phyloP scores from a whole-genome alignment of 805 yeast genomes.

The Ogataea philodendri region DNA sequence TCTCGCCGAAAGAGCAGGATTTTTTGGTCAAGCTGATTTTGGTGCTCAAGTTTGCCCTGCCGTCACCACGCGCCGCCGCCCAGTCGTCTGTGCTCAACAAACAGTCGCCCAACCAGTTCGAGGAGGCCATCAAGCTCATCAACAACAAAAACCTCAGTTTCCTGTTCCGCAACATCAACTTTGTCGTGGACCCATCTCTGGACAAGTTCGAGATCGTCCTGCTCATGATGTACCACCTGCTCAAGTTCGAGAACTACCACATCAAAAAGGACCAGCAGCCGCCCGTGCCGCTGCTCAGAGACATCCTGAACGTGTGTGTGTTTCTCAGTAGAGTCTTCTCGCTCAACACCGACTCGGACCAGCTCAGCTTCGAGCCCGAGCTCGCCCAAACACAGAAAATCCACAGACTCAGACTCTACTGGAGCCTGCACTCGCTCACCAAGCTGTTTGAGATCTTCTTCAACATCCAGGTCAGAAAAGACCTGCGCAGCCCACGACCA shows the following conservation, averaged over 20 bases:
- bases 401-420: conserved; percentile 41
- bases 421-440: conserved; percentile 41
- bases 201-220: conserved; percentile 50
- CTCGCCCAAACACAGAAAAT: conserved; percentile 25
- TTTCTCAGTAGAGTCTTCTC: conserved; percentile 45
- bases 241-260: conserved; percentile 36
- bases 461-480: conserved; percentile 22
- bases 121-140: conserved; percentile 34
- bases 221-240: conserved; percentile 47
- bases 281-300: conserved; percentile 36
- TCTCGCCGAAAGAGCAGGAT: conserved; percentile 33
- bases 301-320: conserved; percentile 42
- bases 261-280: conserved; percentile 29
- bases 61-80: conserved; percentile 33
- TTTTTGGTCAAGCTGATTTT: conserved; percentile 51
- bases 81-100: conserved; percentile 29
- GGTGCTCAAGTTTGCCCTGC: conserved; percentile 48
- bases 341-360: conserved; percentile 31
- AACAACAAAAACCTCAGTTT: conserved; percentile 40
- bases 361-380: conserved; percentile 10
- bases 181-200: conserved; percentile 42
- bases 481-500: conserved; percentile 32
- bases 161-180: conserved; percentile 47
- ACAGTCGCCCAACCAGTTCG: conserved; percentile 29
- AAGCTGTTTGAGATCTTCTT: conserved; percentile 31